phyloP scores from a whole-genome alignment of 768 basidiomycete species.

The Phylloporus sp. region DNA sequence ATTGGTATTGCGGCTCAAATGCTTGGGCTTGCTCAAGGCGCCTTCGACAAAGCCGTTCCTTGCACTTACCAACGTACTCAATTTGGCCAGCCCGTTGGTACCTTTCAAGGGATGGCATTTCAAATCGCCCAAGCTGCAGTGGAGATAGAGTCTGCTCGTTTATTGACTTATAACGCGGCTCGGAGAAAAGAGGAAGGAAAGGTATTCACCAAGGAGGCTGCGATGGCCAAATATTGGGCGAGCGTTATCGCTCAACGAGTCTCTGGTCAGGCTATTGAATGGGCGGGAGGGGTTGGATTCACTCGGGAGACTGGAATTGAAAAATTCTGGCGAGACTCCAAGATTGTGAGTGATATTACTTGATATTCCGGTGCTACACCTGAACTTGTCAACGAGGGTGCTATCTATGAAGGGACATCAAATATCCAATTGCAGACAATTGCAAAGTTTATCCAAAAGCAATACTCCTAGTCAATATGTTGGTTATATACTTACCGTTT shows the following conservation, averaged over 20 bases:
- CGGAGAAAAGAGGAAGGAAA: conserved; percentile 88
- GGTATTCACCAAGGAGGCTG: conserved; percentile 87
- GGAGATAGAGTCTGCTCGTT: conserved; percentile 83
- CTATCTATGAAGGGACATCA: conserved; percentile 93
- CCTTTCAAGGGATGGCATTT: conserved; percentile 94
- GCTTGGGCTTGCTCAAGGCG: conserved; percentile 96
- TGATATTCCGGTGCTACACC: neutral
- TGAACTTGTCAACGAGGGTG: conserved; percentile 47
- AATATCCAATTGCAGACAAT: conserved; percentile 98
- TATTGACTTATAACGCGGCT: conserved; percentile 96
- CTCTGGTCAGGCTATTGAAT: conserved; percentile 87
- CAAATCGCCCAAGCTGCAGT: conserved; percentile 89
- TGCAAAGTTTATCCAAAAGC: conserved; percentile 83
- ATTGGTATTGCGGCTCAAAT: conserved; percentile 99
- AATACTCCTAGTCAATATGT: conserved; percentile 51
- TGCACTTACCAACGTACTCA: conserved; percentile 93
- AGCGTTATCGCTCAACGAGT: conserved; percentile 88
- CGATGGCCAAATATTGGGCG: conserved; percentile 95
- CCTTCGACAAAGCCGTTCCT: conserved; percentile 91
- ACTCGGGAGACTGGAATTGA: conserved; percentile 93
- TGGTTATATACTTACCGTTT: conserved; percentile 1
- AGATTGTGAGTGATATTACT: conserved; percentile 61
- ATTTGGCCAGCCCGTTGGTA: conserved; percentile 90
- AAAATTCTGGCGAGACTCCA: conserved; percentile 95
- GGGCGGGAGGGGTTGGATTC: conserved; percentile 91